Percentiles rank a stretch among this genome's conserved stretches.
Conservation (phyloP, 192 early-diverging fungal genomes). For the Rhizophagus clarus region DNA sequence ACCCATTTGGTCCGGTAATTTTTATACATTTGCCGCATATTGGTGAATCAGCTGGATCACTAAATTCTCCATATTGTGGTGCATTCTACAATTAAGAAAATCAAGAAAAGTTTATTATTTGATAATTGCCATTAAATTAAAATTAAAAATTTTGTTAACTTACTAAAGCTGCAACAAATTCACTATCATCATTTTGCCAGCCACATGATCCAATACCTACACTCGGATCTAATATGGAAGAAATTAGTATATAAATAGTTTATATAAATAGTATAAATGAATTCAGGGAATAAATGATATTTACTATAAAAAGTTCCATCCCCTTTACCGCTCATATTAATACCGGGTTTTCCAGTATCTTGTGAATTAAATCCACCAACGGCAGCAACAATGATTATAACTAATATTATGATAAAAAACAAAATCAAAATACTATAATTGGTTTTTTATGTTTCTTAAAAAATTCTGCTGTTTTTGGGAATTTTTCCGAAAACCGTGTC, state of each 20-base stretch:
- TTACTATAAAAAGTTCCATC: conserved; percentile 31
- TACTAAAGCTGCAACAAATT: conserved; percentile 30
- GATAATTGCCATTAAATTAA: background rate
- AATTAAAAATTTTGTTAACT: too few species aligned
- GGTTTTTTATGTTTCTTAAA: background rate
- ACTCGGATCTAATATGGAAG: conserved; percentile 11
- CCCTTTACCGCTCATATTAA: conserved; percentile 13
- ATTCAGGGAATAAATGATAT: background rate
- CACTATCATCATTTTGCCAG: conserved; percentile 1
- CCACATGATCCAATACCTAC: conserved; percentile 26
- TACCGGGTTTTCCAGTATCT: background rate
- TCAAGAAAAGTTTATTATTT: background rate
- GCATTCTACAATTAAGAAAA: conserved; percentile 20
- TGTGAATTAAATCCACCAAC: background rate
- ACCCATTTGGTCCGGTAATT: conserved; percentile 53
- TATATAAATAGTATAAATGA: too few species aligned
- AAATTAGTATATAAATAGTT: background rate
- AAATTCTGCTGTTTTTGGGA: background rate
- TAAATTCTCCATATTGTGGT: conserved; percentile 50
- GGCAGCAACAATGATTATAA: conserved; percentile 26
- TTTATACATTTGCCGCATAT: conserved; percentile 55
- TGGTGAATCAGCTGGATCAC: conserved; percentile 44
- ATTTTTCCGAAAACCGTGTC: background rate
- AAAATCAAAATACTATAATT: background rate
- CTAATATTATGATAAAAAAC: conserved; percentile 16